These are phyloP conservation scores for Maudiozyma pseudohumilis DNA, from an alignment of 805 yeast species.

Conservation along the genomic window DNA sequence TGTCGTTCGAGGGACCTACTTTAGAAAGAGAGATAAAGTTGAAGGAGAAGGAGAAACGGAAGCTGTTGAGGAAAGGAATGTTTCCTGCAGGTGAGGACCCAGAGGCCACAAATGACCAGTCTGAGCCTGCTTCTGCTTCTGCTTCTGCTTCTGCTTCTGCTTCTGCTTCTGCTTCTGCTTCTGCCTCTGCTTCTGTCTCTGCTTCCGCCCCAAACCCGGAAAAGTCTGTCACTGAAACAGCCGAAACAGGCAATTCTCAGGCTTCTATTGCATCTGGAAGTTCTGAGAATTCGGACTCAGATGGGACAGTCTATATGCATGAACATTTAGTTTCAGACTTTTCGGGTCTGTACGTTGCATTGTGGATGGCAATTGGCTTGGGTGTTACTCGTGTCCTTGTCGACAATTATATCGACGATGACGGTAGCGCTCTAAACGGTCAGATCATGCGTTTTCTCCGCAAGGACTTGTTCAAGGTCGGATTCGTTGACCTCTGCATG, in stretches of 20 bases:
- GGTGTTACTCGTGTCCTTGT: conserved; percentile 43
- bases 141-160: too few species aligned
- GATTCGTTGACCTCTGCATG: conserved; percentile 63
- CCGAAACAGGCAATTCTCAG: neutral
- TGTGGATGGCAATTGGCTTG: conserved; percentile 61
- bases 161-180: too few species aligned
- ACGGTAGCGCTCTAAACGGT: conserved; percentile 34
- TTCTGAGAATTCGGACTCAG: neutral
- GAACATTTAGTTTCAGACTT: conserved; percentile 29
- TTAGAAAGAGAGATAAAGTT: conserved; percentile 18
- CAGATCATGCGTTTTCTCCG: conserved; percentile 49
- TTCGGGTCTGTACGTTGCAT: conserved; percentile 71
- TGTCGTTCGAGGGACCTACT: conserved; percentile 24
- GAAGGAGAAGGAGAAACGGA: conserved; percentile 7
- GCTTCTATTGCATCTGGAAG: neutral
- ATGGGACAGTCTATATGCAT: neutral
- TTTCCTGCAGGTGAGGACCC: neutral
- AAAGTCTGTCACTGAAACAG: too few species aligned
- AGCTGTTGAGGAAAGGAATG: neutral
- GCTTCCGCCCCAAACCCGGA: too few species aligned
- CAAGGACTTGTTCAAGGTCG: conserved; percentile 57
- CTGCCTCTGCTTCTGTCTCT: too few species aligned
- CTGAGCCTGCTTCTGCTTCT: conserved; percentile 6
- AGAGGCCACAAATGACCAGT: neutral
- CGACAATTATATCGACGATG: conserved; percentile 38